Evolutionary conservation across 495 filamentous ascomycete genomes (phyloP).

Genomic region (Alectoria sarmentosa): DNA sequence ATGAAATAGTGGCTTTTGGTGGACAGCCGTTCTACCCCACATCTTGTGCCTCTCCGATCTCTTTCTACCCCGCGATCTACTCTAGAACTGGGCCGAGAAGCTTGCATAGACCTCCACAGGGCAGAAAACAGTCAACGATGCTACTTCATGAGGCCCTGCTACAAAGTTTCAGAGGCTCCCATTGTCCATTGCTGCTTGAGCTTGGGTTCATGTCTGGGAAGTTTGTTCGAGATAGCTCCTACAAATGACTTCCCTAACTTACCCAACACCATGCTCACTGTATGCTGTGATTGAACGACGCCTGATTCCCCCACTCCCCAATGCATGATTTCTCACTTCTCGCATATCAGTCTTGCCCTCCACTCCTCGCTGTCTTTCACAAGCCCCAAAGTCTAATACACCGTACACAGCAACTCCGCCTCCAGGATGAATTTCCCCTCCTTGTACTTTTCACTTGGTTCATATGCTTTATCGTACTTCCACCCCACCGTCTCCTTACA

Average conservation of each 20-base stretch:
- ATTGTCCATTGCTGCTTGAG: neutral
- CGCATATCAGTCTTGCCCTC: neutral
- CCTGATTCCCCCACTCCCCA: neutral
- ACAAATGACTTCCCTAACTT: neutral
- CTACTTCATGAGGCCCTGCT: neutral
- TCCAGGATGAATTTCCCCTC: constrained; percentile 97
- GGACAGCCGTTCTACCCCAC: constrained; percentile 10
- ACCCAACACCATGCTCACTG: constrained; percentile 17
- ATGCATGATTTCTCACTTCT: constrained; percentile 4
- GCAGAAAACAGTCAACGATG: neutral
- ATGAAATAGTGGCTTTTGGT: constrained; percentile 12
- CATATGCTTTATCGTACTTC: constrained; percentile 98
- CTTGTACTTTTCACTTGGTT: constrained; percentile 91
- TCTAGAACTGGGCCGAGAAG: constrained; percentile 16
- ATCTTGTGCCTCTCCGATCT: constrained; percentile 34
- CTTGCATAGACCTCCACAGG: neutral
- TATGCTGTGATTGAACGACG: constrained; percentile 8
- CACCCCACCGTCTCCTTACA: constrained; percentile 91
- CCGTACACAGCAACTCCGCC: constrained; percentile 78
- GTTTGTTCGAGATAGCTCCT: neutral
- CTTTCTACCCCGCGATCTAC: constrained; percentile 20
- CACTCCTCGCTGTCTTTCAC: neutral
- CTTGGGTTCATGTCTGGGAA: neutral
- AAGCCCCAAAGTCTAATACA: constrained; percentile 38
- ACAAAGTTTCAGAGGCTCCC: neutral